These are phyloP conservation scores for Barnettozyma sp. DNA, from an alignment of 805 yeast species.

Conservation along the genomic window DNA sequence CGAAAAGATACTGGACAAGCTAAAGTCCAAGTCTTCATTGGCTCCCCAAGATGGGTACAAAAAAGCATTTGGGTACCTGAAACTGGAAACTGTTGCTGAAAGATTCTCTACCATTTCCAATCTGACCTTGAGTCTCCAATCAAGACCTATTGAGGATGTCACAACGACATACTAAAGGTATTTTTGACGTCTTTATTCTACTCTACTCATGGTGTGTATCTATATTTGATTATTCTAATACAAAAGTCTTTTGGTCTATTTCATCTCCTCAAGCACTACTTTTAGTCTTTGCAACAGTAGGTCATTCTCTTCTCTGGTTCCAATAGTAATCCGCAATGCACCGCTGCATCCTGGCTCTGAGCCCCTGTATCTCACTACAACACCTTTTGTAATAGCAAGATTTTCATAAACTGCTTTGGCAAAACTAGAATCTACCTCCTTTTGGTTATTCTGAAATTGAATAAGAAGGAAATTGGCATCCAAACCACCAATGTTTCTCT, in stretches of 20 bases:
- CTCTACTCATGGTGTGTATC: no score
- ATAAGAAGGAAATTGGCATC: conserved; percentile 83
- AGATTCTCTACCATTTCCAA: conserved; percentile 8
- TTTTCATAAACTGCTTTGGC: conserved; percentile 62
- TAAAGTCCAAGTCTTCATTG: conserved; percentile 6
- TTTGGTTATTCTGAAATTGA: conserved; percentile 56
- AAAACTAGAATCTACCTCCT: conserved; percentile 57
- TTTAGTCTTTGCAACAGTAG: conserved; percentile 45
- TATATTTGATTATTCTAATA: no score
- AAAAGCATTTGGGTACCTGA: conserved; percentile 15
- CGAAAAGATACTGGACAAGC: conserved; percentile 13
- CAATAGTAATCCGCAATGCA: conserved; percentile 79
- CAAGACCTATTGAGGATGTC: conserved; percentile 10
- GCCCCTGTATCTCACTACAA: conserved; percentile 91
- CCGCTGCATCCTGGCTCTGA: conserved; percentile 85
- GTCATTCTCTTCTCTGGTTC: conserved; percentile 71
- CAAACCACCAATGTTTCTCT: conserved; percentile 69
- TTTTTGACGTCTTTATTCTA: no score
- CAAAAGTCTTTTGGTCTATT: no score
- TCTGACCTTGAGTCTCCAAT: conserved; percentile 8
- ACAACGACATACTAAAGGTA: conserved; percentile 8
- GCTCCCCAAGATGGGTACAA: conserved; percentile 5
- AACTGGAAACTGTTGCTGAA: conserved; percentile 12
- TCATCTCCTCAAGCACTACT: conserved; percentile 25
- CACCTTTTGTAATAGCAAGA: conserved; percentile 65